Evolutionary conservation across 176 grass and related monocot genomes (phyloP).

Genomic region (Carex parvula): DNA sequence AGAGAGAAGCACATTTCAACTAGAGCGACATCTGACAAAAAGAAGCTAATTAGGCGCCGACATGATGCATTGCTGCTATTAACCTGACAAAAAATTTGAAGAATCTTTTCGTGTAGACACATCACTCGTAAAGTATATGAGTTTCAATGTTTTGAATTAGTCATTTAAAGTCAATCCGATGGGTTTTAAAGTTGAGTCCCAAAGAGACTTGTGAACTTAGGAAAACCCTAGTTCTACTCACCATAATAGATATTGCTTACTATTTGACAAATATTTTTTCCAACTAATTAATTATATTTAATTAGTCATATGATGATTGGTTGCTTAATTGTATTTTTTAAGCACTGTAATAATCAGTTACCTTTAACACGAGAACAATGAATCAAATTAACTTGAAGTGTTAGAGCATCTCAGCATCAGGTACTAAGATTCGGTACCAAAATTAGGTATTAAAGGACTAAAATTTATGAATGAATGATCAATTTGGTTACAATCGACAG

Average conservation of each 20-base stretch:
- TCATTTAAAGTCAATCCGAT: no score
- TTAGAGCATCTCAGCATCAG: not conserved
- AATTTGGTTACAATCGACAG: conserved; percentile 15
- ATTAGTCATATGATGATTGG: no score
- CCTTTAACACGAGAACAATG: not conserved
- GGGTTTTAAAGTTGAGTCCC: no score
- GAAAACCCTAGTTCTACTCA: no score
- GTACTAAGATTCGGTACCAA: not conserved
- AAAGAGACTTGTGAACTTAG: no score
- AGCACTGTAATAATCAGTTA: not conserved
- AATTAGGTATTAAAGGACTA: not conserved
- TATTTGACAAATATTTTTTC: no score
- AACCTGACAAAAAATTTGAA: not conserved
- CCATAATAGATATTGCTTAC: no score
- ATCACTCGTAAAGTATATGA: no score
- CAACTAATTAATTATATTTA: no score
- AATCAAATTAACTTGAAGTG: not conserved
- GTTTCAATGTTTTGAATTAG: no score
- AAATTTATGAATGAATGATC: not conserved
- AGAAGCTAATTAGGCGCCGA: not conserved
- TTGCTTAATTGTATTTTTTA: not conserved
- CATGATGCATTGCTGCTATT: not conserved
- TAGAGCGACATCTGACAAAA: not conserved
- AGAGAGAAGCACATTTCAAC: not conserved
- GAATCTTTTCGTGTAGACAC: not conserved